phyloP scores from a whole-genome alignment of 495 filamentous ascomycete genomes.

The Aspergillus ellipticus region DNA sequence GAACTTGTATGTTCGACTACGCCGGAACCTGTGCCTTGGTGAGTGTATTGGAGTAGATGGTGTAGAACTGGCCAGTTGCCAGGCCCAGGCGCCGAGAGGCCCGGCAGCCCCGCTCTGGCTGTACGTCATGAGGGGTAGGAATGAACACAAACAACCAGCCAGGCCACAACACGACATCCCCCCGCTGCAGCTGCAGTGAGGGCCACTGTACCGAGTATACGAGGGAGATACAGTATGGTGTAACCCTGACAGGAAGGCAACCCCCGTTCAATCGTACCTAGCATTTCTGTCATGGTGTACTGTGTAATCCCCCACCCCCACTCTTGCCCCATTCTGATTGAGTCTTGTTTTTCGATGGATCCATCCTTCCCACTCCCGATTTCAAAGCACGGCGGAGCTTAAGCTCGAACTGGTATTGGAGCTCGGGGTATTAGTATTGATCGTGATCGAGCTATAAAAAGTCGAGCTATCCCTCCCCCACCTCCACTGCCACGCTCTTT shows the following conservation, averaged over 20 bases:
- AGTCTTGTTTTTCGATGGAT: not conserved
- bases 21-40: no score
- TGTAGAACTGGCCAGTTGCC: not conserved
- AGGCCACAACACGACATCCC: no score
- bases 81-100: not conserved
- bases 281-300: not conserved
- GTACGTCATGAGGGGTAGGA: not conserved
- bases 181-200: no score
- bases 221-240: no score
- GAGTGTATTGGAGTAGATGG: no score
- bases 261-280: not conserved
- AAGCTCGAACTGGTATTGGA: slow-evolving; percentile 2
- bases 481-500: not conserved
- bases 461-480: not conserved
- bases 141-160: not conserved
- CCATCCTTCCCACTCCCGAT: slow-evolving; percentile 14
- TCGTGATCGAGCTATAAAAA: not conserved
- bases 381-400: slow-evolving; percentile 14
- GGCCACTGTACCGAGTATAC: no score
- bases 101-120: not conserved
- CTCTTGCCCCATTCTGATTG: slow-evolving; percentile 4
- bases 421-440: no score
- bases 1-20: no score
- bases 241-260: no score
- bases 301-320: slow-evolving; percentile 6